Conservation (phyloP, 1,284 basidiomycete genomes). For the Fomitopsis betulina region DNA sequence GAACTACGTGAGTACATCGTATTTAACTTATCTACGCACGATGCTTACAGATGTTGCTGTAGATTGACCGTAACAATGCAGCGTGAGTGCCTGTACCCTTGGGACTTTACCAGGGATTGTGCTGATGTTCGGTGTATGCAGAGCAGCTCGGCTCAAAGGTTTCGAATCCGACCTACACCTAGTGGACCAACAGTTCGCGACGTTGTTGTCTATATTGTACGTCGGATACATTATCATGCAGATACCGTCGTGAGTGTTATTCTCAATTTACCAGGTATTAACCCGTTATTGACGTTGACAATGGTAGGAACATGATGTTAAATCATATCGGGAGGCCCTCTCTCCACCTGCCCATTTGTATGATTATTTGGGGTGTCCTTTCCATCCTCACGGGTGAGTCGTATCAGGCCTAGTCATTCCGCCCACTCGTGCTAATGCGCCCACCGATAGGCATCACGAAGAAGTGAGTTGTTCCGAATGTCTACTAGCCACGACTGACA, state of each 20-base stretch:
- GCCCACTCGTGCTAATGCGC: neutral
- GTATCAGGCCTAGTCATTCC: neutral
- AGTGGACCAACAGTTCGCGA: conserved; percentile 62
- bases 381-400: conserved; percentile 53
- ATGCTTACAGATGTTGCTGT: conserved; percentile 13
- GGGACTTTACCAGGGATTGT: neutral
- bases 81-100: conserved; percentile 34
- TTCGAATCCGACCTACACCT: conserved; percentile 68
- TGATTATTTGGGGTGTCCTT: conserved; percentile 69
- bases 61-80: conserved; percentile 69
- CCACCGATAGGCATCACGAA: conserved; percentile 47
- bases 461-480: conserved; percentile 32
- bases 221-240: conserved; percentile 81
- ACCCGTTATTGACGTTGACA: neutral
- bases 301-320: conserved; percentile 68
- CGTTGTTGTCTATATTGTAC: conserved; percentile 70
- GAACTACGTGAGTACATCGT: conserved; percentile 47
- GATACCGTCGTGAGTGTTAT: conserved; percentile 58
- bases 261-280: neutral
- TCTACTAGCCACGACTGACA: neutral
- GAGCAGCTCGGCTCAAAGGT: conserved; percentile 64
- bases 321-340: conserved; percentile 72
- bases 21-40: neutral
- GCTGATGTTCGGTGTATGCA: conserved; percentile 17
- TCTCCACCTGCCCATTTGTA: conserved; percentile 66